A percentile compares a stretch with the other conserved stretches of the same genome.
These are phyloP conservation scores for Fusarium humuli DNA, from an alignment of 2,329 filamentous ascomycete species.

Conservation along the genomic window DNA sequence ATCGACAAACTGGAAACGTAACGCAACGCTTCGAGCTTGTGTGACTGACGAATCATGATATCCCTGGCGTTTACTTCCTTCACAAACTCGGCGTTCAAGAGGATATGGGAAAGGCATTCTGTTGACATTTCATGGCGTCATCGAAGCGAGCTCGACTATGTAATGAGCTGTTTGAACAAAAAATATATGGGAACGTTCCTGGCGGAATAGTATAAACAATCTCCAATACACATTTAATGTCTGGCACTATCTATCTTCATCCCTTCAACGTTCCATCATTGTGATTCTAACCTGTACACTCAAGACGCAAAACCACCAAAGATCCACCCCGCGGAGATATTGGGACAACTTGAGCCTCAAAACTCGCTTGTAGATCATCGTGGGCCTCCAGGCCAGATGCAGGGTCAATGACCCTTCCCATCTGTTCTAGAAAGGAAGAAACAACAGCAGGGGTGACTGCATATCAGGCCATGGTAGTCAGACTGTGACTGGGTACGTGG, in stretches of 20 bases:
- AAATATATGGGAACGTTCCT: constrained; percentile 29
- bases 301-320: not conserved
- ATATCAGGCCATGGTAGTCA: constrained; percentile 24
- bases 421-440: constrained; percentile 17
- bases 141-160: constrained; percentile 15
- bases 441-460: not conserved
- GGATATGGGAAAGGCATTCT: constrained; percentile 13
- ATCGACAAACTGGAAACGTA: constrained; percentile 23
- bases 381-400: constrained; percentile 22
- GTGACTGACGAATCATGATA: constrained; percentile 47
- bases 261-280: not conserved
- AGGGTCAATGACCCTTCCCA: constrained; percentile 13
- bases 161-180: constrained; percentile 31
- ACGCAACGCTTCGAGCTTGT: constrained; percentile 30
- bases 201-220: constrained; percentile 40
- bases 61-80: constrained; percentile 41
- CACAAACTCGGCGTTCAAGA: constrained; percentile 1
- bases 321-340: not conserved
- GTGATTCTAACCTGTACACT: not conserved
- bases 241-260: not conserved
- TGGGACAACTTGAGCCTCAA: not conserved
- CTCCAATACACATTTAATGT: constrained; percentile 46
- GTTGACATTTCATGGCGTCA: constrained; percentile 35
- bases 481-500: constrained; percentile 18
- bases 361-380: constrained; percentile 20